Base-by-base conservation (phyloP, 1,284 basidiomycete species). In the Cryptococcus deneoformans region DNA sequence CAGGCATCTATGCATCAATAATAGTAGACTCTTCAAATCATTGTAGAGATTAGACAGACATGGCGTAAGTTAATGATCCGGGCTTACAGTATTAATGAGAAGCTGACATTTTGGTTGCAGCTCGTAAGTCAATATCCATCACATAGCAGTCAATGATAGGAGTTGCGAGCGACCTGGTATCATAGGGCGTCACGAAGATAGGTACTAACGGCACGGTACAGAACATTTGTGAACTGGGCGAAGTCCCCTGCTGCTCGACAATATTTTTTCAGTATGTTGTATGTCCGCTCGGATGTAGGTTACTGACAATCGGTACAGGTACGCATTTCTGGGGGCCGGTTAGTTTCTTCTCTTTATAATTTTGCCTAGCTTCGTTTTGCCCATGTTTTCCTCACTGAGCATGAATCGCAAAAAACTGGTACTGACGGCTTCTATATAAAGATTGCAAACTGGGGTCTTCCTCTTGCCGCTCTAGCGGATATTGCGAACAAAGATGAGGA, bases 271-370 rank as follows among this genome's bases (percentile, higher is more conserved):
- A 94, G 92, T 93, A 61, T 66, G 90, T 84, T 36, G 46, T 42
- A 24, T 52, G 12, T 39, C 29, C 20, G 46, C 35, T 16, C 29
- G 11, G 40, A 12, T 42, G 5, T 42, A 39, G 29, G 24, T 53
- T 46, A 24, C 53, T 37, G 50, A 11, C n/a, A 34, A 54, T 53
- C 38, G 14, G 20, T 20, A 9, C 56, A 94, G 91, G 91, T 75
- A 95, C 92, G 60, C 92, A 95, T 78, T 95, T 95, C 82, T 95
- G 92, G 91, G 92, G 92, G 69, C 90, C 90, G 62, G 91, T 93
- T 61, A 74, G 89, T 85, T 45, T 20, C 37, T 42, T 54, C 42
- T 45, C n/a, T 29, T 29, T 4, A 29, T 44, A n/a, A 44, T 24
- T 44, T 43, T n/a, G 43, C n/a, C 14, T 16, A n/a, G 43, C 43